Evolutionary conservation across 139 green algal species (phyloP).

Genomic region (Chlorella sp.): DNA sequence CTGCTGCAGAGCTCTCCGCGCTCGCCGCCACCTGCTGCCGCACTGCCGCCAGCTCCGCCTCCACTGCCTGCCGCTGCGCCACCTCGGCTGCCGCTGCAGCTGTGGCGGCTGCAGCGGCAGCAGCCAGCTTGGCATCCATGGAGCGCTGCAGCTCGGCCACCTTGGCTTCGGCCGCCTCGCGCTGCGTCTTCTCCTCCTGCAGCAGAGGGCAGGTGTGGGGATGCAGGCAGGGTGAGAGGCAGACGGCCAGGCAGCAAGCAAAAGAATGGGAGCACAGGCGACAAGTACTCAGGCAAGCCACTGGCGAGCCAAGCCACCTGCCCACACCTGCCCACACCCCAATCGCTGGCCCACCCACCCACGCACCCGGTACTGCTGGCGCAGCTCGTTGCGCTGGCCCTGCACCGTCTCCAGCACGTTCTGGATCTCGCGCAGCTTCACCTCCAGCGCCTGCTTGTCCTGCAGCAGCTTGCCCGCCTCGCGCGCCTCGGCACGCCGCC

Average conservation of each 20-base stretch:
- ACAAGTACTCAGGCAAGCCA: no score
- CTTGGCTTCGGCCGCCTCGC: conserved; percentile 43
- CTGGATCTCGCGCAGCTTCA: conserved; percentile 72
- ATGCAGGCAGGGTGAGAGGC: no score
- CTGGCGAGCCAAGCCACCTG: no score
- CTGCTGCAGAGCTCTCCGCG: not conserved
- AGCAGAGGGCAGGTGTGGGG: not conserved
- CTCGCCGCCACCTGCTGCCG: conserved; percentile 27
- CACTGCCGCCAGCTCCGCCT: conserved; percentile 43
- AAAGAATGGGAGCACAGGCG: no score
- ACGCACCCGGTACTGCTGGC: conserved; percentile 63
- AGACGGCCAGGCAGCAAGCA: no score
- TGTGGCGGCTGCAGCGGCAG: not conserved
- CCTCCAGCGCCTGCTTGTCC: conserved; percentile 92
- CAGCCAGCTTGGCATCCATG: conserved; percentile 5
- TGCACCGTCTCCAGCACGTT: conserved; percentile 82
- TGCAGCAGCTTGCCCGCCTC: conserved; percentile 87
- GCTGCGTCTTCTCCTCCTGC: conserved; percentile 54
- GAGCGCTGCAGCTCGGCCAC: not conserved
- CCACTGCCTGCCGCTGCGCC: not conserved
- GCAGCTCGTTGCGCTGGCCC: conserved; percentile 87
- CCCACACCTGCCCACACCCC: no score
- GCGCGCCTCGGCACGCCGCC: conserved; percentile 60
- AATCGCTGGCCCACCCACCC: no score
- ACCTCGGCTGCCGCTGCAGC: conserved; percentile 8